These are phyloP conservation scores for Metarhizium guizhouense DNA, from an alignment of 2,329 filamentous ascomycete genomes.

Conservation along the genomic window DNA sequence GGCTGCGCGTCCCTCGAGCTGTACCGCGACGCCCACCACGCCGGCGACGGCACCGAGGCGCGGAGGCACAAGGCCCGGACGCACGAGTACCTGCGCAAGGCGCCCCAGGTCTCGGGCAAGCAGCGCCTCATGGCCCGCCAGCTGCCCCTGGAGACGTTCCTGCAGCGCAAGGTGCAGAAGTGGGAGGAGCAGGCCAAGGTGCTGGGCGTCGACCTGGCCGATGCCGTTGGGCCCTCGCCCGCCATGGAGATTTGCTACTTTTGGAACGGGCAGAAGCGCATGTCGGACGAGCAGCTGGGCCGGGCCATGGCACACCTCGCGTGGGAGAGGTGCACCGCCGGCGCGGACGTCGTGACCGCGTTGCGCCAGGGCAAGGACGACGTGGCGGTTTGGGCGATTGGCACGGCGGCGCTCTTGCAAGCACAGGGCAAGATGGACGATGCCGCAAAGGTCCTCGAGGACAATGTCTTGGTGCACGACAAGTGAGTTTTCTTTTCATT, in stretches of 20 bases:
- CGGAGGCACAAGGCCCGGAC: conserved; percentile 53
- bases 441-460: conserved; percentile 55
- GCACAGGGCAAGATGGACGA: conserved; percentile 53
- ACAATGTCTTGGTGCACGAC: conserved; percentile 58
- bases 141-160: conserved; percentile 82
- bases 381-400: conserved; percentile 54
- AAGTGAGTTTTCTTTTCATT: conserved; percentile 26
- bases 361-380: conserved; percentile 50
- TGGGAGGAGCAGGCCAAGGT: conserved; percentile 73
- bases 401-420: conserved; percentile 57
- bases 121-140: conserved; percentile 86
- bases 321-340: conserved; percentile 53
- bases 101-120: conserved; percentile 66
- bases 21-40: conserved; percentile 54
- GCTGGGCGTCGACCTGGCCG: conserved; percentile 59
- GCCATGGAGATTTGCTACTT: conserved; percentile 88
- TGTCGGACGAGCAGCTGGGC: conserved; percentile 57
- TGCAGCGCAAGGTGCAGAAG: conserved; percentile 74
- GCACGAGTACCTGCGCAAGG: conserved; percentile 61
- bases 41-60: conserved; percentile 31
- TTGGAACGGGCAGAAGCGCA: conserved; percentile 83
- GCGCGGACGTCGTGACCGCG: conserved; percentile 29
- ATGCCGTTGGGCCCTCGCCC: conserved; percentile 74
- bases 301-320: conserved; percentile 52
- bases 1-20: conserved; percentile 71